Conservation (phyloP, 1,284 basidiomycete species). For the Moesziomyces sp. region DNA sequence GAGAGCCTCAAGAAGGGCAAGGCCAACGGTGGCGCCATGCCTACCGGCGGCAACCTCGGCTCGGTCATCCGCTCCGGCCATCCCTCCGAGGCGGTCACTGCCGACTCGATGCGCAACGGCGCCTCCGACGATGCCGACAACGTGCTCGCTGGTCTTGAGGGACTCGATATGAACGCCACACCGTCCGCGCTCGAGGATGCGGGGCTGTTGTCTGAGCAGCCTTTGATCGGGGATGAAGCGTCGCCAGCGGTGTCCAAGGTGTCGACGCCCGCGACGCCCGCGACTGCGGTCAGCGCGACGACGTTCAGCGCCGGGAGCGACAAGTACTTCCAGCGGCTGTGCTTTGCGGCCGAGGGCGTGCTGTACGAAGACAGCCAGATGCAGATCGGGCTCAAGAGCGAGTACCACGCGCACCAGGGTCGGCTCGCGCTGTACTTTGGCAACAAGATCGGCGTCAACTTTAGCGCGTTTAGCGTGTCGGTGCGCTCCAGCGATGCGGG, state of each 20-base stretch:
- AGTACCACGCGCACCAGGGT: constrained; percentile 91
- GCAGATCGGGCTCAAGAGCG: constrained; percentile 94
- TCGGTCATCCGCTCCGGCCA: constrained; percentile 54
- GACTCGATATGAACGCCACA: constrained; percentile 77
- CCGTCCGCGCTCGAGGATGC: constrained; percentile 49
- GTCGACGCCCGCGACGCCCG: constrained; percentile 30
- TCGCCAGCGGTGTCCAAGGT: constrained; percentile 6
- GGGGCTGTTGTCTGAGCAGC: constrained; percentile 25
- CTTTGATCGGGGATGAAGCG: constrained; percentile 28
- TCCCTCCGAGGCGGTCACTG: constrained; percentile 47
- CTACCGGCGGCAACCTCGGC: constrained; percentile 41
- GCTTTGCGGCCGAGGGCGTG: constrained; percentile 84
- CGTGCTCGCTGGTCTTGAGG: constrained; percentile 81
- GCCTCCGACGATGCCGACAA: constrained; percentile 70
- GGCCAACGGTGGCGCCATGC: constrained; percentile 63
- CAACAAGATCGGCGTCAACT: constrained; percentile 87
- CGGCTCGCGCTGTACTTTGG: constrained; percentile 93
- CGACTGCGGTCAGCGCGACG: constrained; percentile 20
- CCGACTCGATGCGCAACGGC: constrained; percentile 38
- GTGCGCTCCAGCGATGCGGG: constrained; percentile 76
- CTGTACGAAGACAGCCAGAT: constrained; percentile 95
- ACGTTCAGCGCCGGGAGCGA: constrained; percentile 68
- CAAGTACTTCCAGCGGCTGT: constrained; percentile 85
- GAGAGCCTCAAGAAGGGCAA: constrained; percentile 69
- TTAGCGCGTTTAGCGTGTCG: constrained; percentile 88